A percentile compares a stretch with the other conserved stretches of the same genome.
Conservation (phyloP, 495 filamentous ascomycete genomes). For the Podospora pseudopauciseta region DNA sequence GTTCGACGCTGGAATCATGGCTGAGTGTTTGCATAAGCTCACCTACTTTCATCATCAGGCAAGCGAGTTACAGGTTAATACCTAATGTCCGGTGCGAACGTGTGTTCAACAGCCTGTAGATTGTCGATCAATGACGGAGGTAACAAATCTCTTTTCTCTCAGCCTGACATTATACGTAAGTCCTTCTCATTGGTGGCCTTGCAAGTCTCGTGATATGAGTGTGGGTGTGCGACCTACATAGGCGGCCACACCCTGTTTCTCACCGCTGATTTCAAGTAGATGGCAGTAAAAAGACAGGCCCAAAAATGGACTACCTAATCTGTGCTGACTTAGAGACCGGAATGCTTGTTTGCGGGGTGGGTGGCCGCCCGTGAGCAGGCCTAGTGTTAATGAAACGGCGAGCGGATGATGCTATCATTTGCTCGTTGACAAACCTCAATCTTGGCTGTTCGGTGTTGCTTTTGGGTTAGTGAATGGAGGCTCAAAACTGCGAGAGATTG, state of each 20-base stretch:
- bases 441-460: not conserved
- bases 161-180: too few species aligned
- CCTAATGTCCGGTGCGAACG: too few species aligned
- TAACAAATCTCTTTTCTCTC: too few species aligned
- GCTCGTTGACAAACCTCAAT: not conserved
- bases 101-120: too few species aligned
- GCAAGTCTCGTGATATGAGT: not conserved
- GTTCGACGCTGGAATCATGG: not conserved
- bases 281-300: not conserved
- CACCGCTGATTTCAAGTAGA: not conserved
- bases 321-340: not conserved
- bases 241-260: not conserved
- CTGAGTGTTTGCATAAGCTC: not conserved
- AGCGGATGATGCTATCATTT: not conserved
- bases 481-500: not conserved
- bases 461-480: not conserved
- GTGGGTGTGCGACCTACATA: not conserved
- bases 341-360: not conserved
- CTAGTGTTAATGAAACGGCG: not conserved
- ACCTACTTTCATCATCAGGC: not conserved
- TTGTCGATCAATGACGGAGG: too few species aligned
- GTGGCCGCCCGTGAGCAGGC: not conserved
- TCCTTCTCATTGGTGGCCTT: not conserved
- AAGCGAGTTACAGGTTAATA: not conserved
- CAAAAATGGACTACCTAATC: not conserved